Base-by-base conservation (phyloP, 306 rosid genomes). In the Hylodesmum podocarpum region DNA sequence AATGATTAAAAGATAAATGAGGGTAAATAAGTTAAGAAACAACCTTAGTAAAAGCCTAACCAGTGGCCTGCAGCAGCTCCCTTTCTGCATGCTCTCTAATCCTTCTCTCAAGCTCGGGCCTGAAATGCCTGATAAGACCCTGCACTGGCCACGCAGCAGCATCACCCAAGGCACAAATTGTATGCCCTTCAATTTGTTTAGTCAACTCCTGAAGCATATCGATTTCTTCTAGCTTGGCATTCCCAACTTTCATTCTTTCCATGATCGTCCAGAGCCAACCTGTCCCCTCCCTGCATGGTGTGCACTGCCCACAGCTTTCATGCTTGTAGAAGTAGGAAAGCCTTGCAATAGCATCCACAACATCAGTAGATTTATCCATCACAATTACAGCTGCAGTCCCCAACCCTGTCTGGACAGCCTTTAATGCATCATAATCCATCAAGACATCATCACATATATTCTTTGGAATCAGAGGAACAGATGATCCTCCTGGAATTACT, bases 141-240 rank as follows among this genome's bases (percentile, higher is more conserved):
- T 95, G 99, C 86, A 95, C 99, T 7, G 99, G 99, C 99, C 99
- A 95, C 55, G 99, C 99, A 68, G 99, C 99, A 83, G 99, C 99
- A 78, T 92, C 99, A 39, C 99, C 99, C 83, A 95, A 82, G 53
- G 99, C 99, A 67, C 97, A 92, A 66, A 96, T 96, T 43, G 98
- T 96, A 89, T 96, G 99, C 72, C 98, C 97, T 84, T 92, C 99
- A 54, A 96, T 96, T 90, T 96, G 97, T 86, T 92, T 96, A 77
- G 97, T 92, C 84, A 96, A 83, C 90, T 96, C 98, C 79, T 96
- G 99, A 76, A 96, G 97, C 99, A 96, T 92, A 84, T 96, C 98
- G 29, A 96, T 92, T 84, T 95, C 99, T 88, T 95, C 99, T 67
- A 95, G 84, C 90, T 89, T 91, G 21, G 99, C 99, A 86, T 95